A percentile compares a stretch with the other conserved stretches of the same genome.
Conservation (phyloP, 208 protist species). For the Leishmania lainsoni region DNA sequence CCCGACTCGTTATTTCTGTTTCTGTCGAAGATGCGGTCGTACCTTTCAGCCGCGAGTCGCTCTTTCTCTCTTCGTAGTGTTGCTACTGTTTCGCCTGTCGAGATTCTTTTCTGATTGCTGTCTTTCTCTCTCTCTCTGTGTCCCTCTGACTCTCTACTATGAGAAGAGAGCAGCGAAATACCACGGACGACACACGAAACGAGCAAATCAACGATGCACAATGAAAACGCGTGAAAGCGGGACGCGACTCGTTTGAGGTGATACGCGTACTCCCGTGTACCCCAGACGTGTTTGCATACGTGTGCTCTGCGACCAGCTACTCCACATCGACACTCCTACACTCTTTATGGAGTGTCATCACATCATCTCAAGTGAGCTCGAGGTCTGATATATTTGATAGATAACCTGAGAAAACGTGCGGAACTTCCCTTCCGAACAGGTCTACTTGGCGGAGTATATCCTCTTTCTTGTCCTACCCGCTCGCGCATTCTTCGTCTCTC, state of each 20-base stretch:
- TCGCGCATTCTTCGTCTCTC: background rate
- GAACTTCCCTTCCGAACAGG: background rate
- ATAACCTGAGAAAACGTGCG: background rate
- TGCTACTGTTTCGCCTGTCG: too few relatives aligned
- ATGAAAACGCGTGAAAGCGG: background rate
- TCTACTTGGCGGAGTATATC: background rate
- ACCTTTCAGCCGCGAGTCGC: background rate
- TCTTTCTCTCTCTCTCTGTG: background rate
- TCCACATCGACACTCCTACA: background rate
- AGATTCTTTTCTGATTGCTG: background rate
- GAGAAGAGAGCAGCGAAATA: constrained; percentile 1
- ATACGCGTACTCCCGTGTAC: background rate
- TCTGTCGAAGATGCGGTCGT: background rate
- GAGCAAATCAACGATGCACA: background rate
- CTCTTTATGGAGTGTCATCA: background rate
- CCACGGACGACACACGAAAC: constrained; percentile 5
- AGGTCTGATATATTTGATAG: background rate
- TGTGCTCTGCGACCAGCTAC: background rate
- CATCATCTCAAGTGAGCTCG: background rate
- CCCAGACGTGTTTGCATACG: background rate
- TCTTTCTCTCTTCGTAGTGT: background rate
- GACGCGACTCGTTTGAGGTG: background rate
- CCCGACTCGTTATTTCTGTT: background rate
- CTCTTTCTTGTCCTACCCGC: background rate
- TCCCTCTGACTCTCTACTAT: background rate